Percentiles rank a stretch among this genome's conserved stretches.
These are phyloP conservation scores for Cutaneotrichosporon dermatis DNA, from an alignment of 1,284 basidiomycete species.

Conservation along the genomic window DNA sequence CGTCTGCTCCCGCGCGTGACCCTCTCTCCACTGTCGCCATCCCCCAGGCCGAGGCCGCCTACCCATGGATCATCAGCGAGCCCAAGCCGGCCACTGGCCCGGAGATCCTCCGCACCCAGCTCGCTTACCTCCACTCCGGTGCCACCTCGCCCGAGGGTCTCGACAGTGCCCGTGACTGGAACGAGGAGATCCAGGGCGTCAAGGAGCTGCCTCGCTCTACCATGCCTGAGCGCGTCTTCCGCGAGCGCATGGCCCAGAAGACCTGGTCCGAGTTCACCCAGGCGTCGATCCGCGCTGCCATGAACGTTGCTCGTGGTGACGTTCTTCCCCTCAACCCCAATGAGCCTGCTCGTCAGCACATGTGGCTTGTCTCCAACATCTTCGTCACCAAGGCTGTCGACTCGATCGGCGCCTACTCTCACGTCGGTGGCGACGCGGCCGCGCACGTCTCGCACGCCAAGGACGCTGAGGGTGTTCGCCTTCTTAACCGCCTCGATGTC, in stretches of 20 bases:
- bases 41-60: slow-evolving; percentile 54
- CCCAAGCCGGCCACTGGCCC: slow-evolving; percentile 46
- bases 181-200: slow-evolving; percentile 57
- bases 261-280: slow-evolving; percentile 55
- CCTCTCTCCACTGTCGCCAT: slow-evolving; percentile 52
- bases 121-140: slow-evolving; percentile 56
- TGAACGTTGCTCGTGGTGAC: slow-evolving; percentile 54
- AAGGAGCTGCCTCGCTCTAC: slow-evolving; percentile 53
- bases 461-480: slow-evolving; percentile 55
- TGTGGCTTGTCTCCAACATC: slow-evolving; percentile 57
- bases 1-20: slow-evolving; percentile 37
- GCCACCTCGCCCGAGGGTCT: slow-evolving; percentile 53
- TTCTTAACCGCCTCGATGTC: slow-evolving; percentile 57
- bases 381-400: slow-evolving; percentile 58
- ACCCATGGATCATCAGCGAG: slow-evolving; percentile 53
- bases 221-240: slow-evolving; percentile 54
- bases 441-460: slow-evolving; percentile 56
- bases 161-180: slow-evolving; percentile 58
- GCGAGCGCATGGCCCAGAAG: slow-evolving; percentile 56
- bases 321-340: slow-evolving; percentile 56
- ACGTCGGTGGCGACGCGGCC: slow-evolving; percentile 57
- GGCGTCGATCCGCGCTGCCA: slow-evolving; percentile 53
- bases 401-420: slow-evolving; percentile 54
- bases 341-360: slow-evolving; percentile 54
- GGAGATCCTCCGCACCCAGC: slow-evolving; percentile 55